Evolutionary conservation across 371 early-diverging fungal genomes (phyloP), one percentile per base, ranked within the genome.

Genomic region (Apophysomyces variabilis): DNA sequence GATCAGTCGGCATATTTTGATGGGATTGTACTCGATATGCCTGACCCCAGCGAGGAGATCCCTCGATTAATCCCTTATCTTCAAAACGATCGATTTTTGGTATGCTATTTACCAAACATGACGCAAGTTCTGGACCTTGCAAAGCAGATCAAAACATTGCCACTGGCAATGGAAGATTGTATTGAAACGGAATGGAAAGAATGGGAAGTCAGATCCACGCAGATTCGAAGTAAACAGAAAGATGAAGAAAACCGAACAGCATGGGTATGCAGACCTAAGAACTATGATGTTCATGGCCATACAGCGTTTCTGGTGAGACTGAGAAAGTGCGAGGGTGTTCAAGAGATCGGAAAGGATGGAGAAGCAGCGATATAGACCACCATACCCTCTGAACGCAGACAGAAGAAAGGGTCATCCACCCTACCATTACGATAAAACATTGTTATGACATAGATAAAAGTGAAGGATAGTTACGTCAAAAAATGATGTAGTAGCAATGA

Each of bases 31-130:
- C 70, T 92, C n/a, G 93, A 92, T 65, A 83, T 92, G 86, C 91
- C 92, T 0, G 88, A 80, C 32, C 90, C 90, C 4, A 84, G 77
- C 61, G 66, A 68, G 4, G 81, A 85, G 47, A 70, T 91, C 0
- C 73, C 82, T 7, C 69, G 68, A 0, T 57, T 90, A 3, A 47
- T 83, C 5, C 80, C 78, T 5, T 72, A 73, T 16, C 68, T 91
- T 38, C 75, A 78, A n/a, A 82, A 88, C 12, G 93, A 92, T 68
- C 80, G 90, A 4, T 88, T 83, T 58, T 70, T 85, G 57, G 86
- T 90, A 5, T 87, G 90, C 57, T 92, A 92, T 68, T 70, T 92
- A 58, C 92, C 92, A 26, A 92, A 87, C 64, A 90, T 92, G 86
- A 89, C 93, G 1, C 93, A 92, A 65, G 87, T 91, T 13, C 66